A percentile compares a stretch with the other conserved stretches of the same genome.
These are phyloP conservation scores for Creolimax fragrantissima DNA, from an alignment of 78 protist genomes.

Conservation along the genomic window DNA sequence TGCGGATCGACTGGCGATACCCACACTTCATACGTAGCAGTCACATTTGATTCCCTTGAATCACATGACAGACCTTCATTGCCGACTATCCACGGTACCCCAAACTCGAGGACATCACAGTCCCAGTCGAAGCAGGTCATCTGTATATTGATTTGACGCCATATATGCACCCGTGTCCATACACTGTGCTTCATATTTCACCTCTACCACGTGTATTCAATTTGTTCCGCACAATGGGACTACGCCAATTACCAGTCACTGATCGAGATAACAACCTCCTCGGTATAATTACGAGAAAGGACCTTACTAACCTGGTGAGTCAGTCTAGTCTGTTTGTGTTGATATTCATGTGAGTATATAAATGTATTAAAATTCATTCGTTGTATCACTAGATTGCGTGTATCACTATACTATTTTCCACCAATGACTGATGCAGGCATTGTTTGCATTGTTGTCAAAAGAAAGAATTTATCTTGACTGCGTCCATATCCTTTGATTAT, in stretches of 20 bases:
- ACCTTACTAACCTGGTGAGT: constrained; percentile 29
- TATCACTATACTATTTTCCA: neutral
- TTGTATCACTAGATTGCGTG: neutral
- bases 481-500: neutral
- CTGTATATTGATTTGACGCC: constrained; percentile 19
- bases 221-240: constrained; percentile 64
- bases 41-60: too few species aligned
- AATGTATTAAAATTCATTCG: neutral
- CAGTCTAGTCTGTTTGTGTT: neutral
- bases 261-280: constrained; percentile 42
- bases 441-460: neutral
- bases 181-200: neutral
- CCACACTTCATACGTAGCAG: too few species aligned
- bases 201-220: constrained; percentile 36
- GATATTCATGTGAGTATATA: neutral
- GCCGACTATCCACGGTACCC: constrained; percentile 40
- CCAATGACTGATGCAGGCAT: neutral
- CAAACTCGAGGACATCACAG: neutral
- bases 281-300: constrained; percentile 74
- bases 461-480: neutral
- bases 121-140: neutral
- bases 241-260: constrained; percentile 70
- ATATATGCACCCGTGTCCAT: constrained; percentile 34
- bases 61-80: constrained; percentile 13
- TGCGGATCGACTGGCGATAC: too few species aligned